Conservation (phyloP, 2,329 filamentous ascomycete genomes). For the Exophiala sp. region DNA sequence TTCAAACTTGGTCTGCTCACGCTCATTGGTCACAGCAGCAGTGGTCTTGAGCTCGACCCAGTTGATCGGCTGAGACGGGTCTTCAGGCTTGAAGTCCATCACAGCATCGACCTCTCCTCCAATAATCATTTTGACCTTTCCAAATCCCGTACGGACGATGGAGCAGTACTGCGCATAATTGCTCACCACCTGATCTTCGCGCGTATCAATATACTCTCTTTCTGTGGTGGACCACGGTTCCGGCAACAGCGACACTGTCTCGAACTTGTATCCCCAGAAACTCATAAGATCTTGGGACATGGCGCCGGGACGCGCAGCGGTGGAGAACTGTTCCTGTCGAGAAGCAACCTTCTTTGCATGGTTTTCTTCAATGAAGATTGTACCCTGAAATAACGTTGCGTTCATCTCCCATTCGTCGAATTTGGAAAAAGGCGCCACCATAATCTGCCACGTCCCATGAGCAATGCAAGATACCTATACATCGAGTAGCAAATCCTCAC, state of each 20-base stretch:
- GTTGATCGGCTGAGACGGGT: constrained; percentile 63
- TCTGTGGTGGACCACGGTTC: constrained; percentile 65
- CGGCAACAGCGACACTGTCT: constrained; percentile 72
- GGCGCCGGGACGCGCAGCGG: constrained; percentile 46
- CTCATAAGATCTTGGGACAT: constrained; percentile 75
- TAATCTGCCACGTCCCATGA: constrained; percentile 55
- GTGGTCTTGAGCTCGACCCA: constrained; percentile 95
- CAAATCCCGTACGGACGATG: constrained; percentile 81
- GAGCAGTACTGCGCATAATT: constrained; percentile 96
- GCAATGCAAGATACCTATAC: constrained; percentile 3
- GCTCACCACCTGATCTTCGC: constrained; percentile 66
- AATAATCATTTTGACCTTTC: constrained; percentile 65
- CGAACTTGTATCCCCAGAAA: constrained; percentile 98
- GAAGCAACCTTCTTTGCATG: constrained; percentile 63
- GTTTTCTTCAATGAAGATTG: constrained; percentile 74
- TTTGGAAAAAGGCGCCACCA: constrained; percentile 75
- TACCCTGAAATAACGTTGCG: constrained; percentile 79
- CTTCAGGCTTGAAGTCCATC: constrained; percentile 71
- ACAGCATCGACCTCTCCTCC: constrained; percentile 96
- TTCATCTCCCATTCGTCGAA: constrained; percentile 81
- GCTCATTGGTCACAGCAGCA: constrained; percentile 61
- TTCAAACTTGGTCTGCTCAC: constrained; percentile 71
- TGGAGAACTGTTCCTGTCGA: constrained; percentile 52
- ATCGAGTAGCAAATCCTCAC: constrained; percentile 20
- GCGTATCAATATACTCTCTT: constrained; percentile 70